These are phyloP conservation scores for Pinguiococcus pyrenoidosus DNA, from an alignment of 108 stramenopile species.

Conservation along the genomic window DNA sequence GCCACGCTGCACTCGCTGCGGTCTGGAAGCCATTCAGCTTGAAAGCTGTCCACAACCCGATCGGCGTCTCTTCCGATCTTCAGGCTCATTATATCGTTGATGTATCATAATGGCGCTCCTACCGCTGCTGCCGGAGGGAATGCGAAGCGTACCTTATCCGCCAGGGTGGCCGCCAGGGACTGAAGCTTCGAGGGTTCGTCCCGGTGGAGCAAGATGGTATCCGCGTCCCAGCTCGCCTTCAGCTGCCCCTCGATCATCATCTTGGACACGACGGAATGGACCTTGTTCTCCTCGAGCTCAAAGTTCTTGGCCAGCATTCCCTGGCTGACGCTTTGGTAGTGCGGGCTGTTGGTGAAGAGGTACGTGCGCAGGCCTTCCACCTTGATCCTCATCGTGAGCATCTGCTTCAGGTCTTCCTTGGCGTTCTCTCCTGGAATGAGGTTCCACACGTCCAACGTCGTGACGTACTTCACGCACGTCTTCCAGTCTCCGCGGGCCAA, in stretches of 20 bases:
- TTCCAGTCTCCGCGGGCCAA: slow-evolving; percentile 87
- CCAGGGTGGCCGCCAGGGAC: slow-evolving; percentile 73
- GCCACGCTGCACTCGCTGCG: too few species aligned
- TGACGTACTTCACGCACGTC: slow-evolving; percentile 45
- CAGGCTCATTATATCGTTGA: too few species aligned
- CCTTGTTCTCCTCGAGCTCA: slow-evolving; percentile 63
- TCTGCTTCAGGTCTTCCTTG: slow-evolving; percentile 4
- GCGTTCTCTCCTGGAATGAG: slow-evolving; percentile 67
- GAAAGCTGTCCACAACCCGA: too few species aligned
- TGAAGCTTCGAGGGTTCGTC: slow-evolving; percentile 76
- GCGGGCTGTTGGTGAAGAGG: slow-evolving; percentile 67
- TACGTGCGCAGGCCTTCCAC: slow-evolving; percentile 88
- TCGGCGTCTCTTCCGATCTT: too few species aligned
- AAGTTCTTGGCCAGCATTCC: slow-evolving; percentile 83
- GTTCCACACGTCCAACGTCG: slow-evolving; percentile 72
- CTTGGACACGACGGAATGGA: slow-evolving; percentile 81
- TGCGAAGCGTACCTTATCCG: slow-evolving; percentile 46
- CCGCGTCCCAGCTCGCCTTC: slow-evolving; percentile 91
- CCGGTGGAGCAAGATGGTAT: slow-evolving; percentile 72
- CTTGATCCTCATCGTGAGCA: slow-evolving; percentile 79
- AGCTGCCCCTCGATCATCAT: slow-evolving; percentile 97
- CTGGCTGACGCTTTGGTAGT: slow-evolving; percentile 81
- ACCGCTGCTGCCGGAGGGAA: too few species aligned
- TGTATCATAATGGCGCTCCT: too few species aligned
- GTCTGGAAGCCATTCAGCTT: too few species aligned